Evolutionary conservation across 2,329 filamentous ascomycete genomes (phyloP).

Genomic region (Domatiomyces catenatus): DNA sequence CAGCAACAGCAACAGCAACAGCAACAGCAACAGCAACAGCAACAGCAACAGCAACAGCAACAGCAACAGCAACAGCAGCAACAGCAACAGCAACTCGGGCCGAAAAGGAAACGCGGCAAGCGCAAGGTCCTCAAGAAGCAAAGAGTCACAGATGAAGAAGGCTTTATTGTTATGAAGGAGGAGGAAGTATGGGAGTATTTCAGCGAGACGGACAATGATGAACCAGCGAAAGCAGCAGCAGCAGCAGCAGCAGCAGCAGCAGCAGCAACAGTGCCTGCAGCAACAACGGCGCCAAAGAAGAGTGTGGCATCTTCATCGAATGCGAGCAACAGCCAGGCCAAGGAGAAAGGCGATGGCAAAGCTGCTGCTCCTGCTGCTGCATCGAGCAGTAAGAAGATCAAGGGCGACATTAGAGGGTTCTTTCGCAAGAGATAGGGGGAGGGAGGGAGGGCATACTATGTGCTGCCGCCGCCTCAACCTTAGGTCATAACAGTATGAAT

Average conservation of each 20-base stretch:
- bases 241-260: background rate
- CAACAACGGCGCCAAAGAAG: conserved; percentile 1
- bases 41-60: conserved; percentile 17
- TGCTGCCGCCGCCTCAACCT: background rate
- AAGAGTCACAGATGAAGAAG: conserved; percentile 72
- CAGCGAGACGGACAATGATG: conserved; percentile 56
- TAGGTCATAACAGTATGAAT: too few relatives aligned
- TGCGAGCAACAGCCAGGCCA: background rate
- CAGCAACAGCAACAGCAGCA: conserved; percentile 7
- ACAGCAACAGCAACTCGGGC: conserved; percentile 27
- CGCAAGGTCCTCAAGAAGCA: conserved; percentile 77
- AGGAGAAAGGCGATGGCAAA: conserved; percentile 8
- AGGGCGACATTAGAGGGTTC: conserved; percentile 70
- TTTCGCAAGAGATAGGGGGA: conserved; percentile 58
- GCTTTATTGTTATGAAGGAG: conserved; percentile 79
- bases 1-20: conserved; percentile 23
- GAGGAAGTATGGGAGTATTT: conserved; percentile 82
- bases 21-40: conserved; percentile 14
- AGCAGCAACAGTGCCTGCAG: conserved; percentile 1
- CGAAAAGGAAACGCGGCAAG: conserved; percentile 58
- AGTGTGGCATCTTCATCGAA: background rate
- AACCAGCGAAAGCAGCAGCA: conserved; percentile 37
- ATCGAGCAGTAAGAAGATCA: conserved; percentile 28
- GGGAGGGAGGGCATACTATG: background rate
- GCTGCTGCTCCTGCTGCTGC: conserved; percentile 16